These are phyloP conservation scores for Podospora bellae-mahoneyi DNA, from an alignment of 495 filamentous ascomycete species.

Conservation along the genomic window DNA sequence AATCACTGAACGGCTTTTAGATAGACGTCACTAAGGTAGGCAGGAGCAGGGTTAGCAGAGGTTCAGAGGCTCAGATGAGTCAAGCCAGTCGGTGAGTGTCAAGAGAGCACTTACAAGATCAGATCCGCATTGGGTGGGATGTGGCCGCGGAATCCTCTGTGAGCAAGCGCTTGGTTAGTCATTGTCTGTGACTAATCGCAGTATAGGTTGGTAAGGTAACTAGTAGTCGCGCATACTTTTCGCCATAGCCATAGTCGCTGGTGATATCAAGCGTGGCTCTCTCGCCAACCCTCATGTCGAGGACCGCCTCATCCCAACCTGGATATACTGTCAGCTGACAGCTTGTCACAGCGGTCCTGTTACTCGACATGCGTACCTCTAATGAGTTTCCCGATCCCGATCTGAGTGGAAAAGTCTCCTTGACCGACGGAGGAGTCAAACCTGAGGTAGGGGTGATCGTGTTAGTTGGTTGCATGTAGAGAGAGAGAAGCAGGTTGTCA, in stretches of 20 bases:
- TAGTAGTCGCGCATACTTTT: conserved; percentile 44
- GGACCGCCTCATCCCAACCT: conserved; percentile 89
- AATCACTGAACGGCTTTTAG: conserved; percentile 47
- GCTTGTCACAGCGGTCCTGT: background rate
- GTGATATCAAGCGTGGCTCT: conserved; percentile 73
- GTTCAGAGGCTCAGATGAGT: background rate
- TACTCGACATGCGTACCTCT: conserved; percentile 51
- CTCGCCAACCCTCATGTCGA: conserved; percentile 76
- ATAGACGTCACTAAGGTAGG: conserved; percentile 45
- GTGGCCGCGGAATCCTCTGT: conserved; percentile 63
- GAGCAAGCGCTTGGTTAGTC: background rate
- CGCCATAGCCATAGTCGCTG: conserved; percentile 75
- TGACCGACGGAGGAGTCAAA: conserved; percentile 75
- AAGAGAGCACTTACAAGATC: conserved; percentile 49
- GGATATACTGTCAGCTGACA: background rate
- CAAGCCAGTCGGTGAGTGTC: background rate
- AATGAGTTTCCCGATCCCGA: conserved; percentile 77
- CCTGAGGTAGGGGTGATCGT: conserved; percentile 39
- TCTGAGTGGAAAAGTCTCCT: conserved; percentile 60
- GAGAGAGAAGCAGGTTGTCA: conserved; percentile 1
- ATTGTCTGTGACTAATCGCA: background rate
- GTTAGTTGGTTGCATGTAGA: conserved; percentile 3
- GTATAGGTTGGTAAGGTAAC: too few relatives aligned
- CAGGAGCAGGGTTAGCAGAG: background rate
- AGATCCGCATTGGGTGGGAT: conserved; percentile 55